These are phyloP conservation scores for Sporothrix pallida DNA, from an alignment of 2,329 filamentous ascomycete species.

Conservation along the genomic window DNA sequence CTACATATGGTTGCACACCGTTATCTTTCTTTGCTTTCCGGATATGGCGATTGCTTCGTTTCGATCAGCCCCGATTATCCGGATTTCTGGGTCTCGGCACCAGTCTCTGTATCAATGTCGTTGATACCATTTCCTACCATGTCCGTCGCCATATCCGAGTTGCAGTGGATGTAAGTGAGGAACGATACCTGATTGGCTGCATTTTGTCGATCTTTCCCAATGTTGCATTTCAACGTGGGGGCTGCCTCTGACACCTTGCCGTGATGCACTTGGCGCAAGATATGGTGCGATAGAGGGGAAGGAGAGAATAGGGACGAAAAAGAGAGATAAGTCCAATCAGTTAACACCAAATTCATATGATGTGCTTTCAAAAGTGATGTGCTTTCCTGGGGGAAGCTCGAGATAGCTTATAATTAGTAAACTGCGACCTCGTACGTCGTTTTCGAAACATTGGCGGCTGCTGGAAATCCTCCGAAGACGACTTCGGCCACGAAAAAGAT, in stretches of 20 bases:
- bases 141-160: no score
- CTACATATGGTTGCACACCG: no score
- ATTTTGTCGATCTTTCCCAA: not conserved
- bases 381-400: not conserved
- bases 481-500: no score
- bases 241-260: conserved; percentile 8
- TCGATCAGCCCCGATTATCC: no score
- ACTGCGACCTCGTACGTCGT: no score
- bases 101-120: not conserved
- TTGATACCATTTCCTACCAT: conserved; percentile 1
- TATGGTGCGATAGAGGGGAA: conserved; percentile 24
- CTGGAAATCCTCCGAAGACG: no score
- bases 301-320: not conserved
- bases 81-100: no score
- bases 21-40: no score
- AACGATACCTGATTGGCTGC: not conserved
- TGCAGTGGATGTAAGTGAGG: not conserved
- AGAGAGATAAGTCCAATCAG: not conserved
- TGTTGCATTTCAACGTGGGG: conserved; percentile 20
- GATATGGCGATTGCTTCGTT: no score
- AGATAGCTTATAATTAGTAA: not conserved
- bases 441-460: no score
- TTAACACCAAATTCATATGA: not conserved
- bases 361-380: conserved; percentile 11
- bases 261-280: conserved; percentile 21